Conservation (phyloP, 2,329 filamentous ascomycete species). For the Lachnellula occidentalis region DNA sequence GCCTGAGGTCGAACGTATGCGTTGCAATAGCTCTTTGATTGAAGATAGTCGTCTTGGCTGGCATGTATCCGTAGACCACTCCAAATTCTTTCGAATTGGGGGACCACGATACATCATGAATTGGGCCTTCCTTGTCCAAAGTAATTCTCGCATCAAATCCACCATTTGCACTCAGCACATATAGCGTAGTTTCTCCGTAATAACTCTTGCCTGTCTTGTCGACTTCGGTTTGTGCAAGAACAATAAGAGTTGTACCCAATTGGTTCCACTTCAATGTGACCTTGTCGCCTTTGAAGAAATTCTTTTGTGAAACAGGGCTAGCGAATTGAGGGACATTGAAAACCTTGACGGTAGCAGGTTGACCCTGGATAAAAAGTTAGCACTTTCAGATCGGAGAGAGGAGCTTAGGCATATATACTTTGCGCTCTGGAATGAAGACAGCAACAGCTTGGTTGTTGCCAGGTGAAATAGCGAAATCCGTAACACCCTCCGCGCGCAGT, state of each 20-base stretch:
- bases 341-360: slow-evolving; percentile 89
- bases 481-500: slow-evolving; percentile 82
- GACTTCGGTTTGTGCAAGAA: slow-evolving; percentile 94
- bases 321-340: slow-evolving; percentile 88
- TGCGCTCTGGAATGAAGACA: slow-evolving; percentile 91
- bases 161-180: slow-evolving; percentile 86
- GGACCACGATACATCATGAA: slow-evolving; percentile 98
- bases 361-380: slow-evolving; percentile 55
- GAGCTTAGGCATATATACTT: slow-evolving; percentile 50
- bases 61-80: slow-evolving; percentile 97
- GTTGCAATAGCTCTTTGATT: slow-evolving; percentile 78
- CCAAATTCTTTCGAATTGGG: slow-evolving; percentile 97
- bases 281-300: slow-evolving; percentile 98
- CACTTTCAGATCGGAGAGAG: not conserved
- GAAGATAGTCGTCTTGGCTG: slow-evolving; percentile 98
- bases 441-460: slow-evolving; percentile 88
- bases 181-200: slow-evolving; percentile 96
- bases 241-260: slow-evolving; percentile 82
- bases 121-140: slow-evolving; percentile 94
- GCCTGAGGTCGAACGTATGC: slow-evolving; percentile 79
- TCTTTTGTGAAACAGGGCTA: slow-evolving; percentile 87
- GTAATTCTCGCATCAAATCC: slow-evolving; percentile 88
- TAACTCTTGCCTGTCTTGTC: slow-evolving; percentile 99
- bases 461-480: slow-evolving; percentile 83
- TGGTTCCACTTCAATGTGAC: slow-evolving; percentile 98